These are phyloP conservation scores for Xylaria sp. DNA, from an alignment of 2,329 filamentous ascomycete genomes.

Conservation along the genomic window DNA sequence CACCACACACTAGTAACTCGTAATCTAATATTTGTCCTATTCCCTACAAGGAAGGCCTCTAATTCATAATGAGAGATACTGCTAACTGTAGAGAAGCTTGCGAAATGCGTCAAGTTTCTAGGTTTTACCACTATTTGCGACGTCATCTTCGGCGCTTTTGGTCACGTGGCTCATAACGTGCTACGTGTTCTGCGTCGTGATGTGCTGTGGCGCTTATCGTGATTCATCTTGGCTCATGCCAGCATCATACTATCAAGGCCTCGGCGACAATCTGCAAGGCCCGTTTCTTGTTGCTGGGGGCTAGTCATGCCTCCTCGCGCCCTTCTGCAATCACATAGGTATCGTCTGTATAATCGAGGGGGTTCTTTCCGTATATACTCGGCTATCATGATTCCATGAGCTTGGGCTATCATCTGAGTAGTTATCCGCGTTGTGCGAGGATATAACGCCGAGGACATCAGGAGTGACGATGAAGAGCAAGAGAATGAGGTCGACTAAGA, in stretches of 20 bases:
- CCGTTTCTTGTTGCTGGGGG: slow-evolving; percentile 62
- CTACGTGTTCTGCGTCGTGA: slow-evolving; percentile 79
- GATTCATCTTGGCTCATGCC: slow-evolving; percentile 70
- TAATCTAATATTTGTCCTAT: slow-evolving; percentile 83
- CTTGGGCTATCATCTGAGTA: slow-evolving; percentile 83
- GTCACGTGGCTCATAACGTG: slow-evolving; percentile 82
- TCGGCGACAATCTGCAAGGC: slow-evolving; percentile 62
- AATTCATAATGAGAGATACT: not conserved
- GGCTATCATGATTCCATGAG: slow-evolving; percentile 83
- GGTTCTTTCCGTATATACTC: slow-evolving; percentile 79
- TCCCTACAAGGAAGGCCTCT: slow-evolving; percentile 76
- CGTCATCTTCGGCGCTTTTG: slow-evolving; percentile 83
- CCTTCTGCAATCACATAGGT: slow-evolving; percentile 76
- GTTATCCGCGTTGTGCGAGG: slow-evolving; percentile 81
- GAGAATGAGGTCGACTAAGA: slow-evolving; percentile 64
- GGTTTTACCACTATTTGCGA: slow-evolving; percentile 81
- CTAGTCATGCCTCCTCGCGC: slow-evolving; percentile 73
- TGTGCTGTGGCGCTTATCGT: slow-evolving; percentile 82
- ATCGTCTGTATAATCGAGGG: slow-evolving; percentile 80
- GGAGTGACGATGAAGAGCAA: slow-evolving; percentile 85
- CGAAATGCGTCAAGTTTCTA: slow-evolving; percentile 92
- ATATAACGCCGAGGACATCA: slow-evolving; percentile 79
- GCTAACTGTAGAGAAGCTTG: slow-evolving; percentile 64
- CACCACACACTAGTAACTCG: slow-evolving; percentile 86
- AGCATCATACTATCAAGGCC: slow-evolving; percentile 77